Evolutionary conservation across 2,329 filamentous ascomycete genomes (phyloP), one percentile per base, ranked within the genome.

Genomic region (Pestalotiopsis sp.): DNA sequence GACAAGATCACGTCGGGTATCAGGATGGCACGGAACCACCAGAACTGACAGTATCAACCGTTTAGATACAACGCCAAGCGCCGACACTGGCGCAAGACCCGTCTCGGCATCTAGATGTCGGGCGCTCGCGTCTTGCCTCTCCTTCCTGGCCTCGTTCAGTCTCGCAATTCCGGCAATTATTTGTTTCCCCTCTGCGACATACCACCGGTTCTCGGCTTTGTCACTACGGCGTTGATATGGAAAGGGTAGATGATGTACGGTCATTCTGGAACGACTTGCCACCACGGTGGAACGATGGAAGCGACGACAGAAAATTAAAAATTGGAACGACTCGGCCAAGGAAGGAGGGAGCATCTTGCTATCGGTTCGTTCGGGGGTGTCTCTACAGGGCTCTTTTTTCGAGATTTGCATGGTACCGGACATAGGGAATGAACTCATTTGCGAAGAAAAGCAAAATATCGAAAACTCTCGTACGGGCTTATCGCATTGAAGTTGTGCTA

Each of bases 1-100:
- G 45, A 11, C 0, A 52, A 23, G 20, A n/a, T 52, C 20, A n/a
- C 6, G 17, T 9, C 3, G 5, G 9, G 45, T 1, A 45, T 12
- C 7, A n/a, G 11, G 4, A 52, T 20, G 45, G 5, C 1, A 2
- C 27, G 45, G 17, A 52, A 52, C 4, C 45, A 6, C 2, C 45
- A n/a, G n/a, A n/a, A 52, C 45, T 52, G 45, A 52, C 45, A 17
- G 14, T 17, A 49, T 49, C 25, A 31, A 31, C 56, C 23, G n/a
- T 61, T 78, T 83, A 99, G 96, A 89, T 99, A 99, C 92, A 99
- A 99, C 90, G 95, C 96, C 81, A 99, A 99, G 93, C 90, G 96
- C 86, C 93, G 96, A 88, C 96, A 99, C 86, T 99, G 96, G 96
- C 94, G 96, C 89, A 99, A 99, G 95, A 98, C 96, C 83, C 93